Base-by-base conservation (phyloP, 805 yeast genomes). In the Saturnispora besseyi region DNA sequence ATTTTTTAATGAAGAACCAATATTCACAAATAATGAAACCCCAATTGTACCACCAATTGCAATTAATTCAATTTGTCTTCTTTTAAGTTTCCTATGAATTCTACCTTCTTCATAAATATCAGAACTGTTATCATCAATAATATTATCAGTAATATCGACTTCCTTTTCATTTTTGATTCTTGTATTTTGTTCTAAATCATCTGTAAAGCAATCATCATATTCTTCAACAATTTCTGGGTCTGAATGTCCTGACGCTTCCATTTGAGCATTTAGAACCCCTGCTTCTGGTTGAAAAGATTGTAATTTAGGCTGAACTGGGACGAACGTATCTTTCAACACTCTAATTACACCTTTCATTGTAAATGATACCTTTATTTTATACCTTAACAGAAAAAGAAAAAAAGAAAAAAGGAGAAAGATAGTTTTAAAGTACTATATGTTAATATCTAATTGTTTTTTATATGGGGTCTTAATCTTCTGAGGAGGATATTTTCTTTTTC, bases 1-100 rank as follows among this genome's bases (percentile, higher is more conserved):
- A 29, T 57, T 55, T n/a, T 59, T 61, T 30, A 72, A 59, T 1
- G 69, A 65, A 29, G 61, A 61, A n/a, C 74, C 73, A 40, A 72
- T 72, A 34, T 72, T 63, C 12, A 72, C 75, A 45, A 72, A 72
- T 15, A 72, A 57, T 1, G 75, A 71, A 3, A 73, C 68, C 24
- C 76, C 77, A 48, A 73, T 71, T 9, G 76, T 71, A 37, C 75
- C 57, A 46, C 89, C 87, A 18, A 85, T 82, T 10, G 88, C 87
- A 52, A 85, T 79, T 48, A 85, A 71, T 59, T 84, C 87, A 21
- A 85, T 80, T 65, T 87, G 95, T 53, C 95, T 70, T 46, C 81
- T 76, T 53, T 73, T 66, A 48, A 85, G 48, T 28, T 44, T 63
- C 26, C 77, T 48, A 36, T 57, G 59, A 6, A 50, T 52, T 24